phyloP scores from a whole-genome alignment of 768 basidiomycete species.

The Phanerodontia chrysosporium region DNA sequence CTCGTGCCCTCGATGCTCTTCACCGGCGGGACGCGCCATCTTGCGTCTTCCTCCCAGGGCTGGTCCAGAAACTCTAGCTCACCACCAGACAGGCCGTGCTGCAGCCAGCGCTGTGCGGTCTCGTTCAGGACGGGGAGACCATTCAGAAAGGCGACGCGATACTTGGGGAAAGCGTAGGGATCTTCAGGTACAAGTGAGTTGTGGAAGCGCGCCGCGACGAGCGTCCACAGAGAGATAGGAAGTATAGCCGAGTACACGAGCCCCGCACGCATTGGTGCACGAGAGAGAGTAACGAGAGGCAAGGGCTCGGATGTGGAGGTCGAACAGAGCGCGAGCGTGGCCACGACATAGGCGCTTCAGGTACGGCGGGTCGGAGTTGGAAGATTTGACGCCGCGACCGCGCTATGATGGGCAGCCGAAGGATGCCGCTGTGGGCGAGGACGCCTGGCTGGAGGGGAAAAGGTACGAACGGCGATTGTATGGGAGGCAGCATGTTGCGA shows the following conservation, averaged over 20 bases:
- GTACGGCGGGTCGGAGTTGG: neutral
- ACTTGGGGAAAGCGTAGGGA: conserved; percentile 78
- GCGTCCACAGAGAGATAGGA: conserved; percentile 31
- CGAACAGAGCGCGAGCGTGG: neutral
- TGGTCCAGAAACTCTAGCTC: conserved; percentile 74
- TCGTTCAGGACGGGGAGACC: conserved; percentile 68
- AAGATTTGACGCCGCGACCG: conserved; percentile 8
- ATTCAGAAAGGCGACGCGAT: conserved; percentile 74
- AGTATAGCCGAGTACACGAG: conserved; percentile 22
- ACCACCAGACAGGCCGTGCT: conserved; percentile 67
- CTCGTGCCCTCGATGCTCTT: conserved; percentile 63
- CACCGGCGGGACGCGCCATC: conserved; percentile 34
- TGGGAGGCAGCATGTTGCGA: neutral
- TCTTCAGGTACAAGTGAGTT: conserved; percentile 68
- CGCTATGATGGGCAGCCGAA: neutral
- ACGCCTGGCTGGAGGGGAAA: conserved; percentile 5
- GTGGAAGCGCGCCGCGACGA: conserved; percentile 39
- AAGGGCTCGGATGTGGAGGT: neutral
- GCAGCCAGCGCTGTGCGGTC: conserved; percentile 73
- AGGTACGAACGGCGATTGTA: conserved; percentile 6
- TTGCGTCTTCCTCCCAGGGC: conserved; percentile 43
- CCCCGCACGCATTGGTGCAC: neutral
- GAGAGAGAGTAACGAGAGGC: neutral
- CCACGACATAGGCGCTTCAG: neutral
- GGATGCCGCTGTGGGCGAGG: neutral